These are phyloP conservation scores for Tetratostichococcus sp. DNA, from an alignment of 139 green algal species.

Conservation along the genomic window DNA sequence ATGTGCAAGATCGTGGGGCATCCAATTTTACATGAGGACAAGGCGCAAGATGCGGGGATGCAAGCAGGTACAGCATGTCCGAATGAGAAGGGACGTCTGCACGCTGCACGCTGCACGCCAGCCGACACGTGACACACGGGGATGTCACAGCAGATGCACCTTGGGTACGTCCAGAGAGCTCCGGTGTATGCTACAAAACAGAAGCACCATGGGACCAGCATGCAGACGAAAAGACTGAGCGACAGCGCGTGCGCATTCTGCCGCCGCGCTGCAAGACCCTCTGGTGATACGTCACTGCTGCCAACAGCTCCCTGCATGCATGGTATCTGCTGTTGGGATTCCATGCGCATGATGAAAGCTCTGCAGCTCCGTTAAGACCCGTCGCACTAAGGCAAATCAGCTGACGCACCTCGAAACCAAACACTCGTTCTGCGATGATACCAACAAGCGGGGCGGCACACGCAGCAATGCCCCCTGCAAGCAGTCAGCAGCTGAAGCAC, in stretches of 20 bases:
- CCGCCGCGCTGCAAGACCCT: neutral
- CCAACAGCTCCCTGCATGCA: constrained; percentile 7
- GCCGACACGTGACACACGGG: too few species aligned
- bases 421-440: constrained; percentile 55
- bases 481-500: neutral
- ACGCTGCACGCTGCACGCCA: too few species aligned
- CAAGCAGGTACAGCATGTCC: too few species aligned
- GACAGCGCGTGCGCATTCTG: constrained; percentile 45
- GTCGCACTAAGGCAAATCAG: too few species aligned
- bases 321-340: too few species aligned
- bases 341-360: too few species aligned
- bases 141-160: neutral
- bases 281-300: neutral
- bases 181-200: constrained; percentile 59
- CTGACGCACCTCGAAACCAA: constrained; percentile 46
- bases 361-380: too few species aligned
- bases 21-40: too few species aligned
- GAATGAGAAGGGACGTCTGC: too few species aligned
- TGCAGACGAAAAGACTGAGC: constrained; percentile 53
- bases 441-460: constrained; percentile 13
- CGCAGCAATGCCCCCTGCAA: neutral
- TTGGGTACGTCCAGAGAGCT: constrained; percentile 24
- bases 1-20: too few species aligned
- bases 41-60: too few species aligned
- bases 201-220: constrained; percentile 54